phyloP scores from a whole-genome alignment of 2,329 filamentous ascomycete genomes.

The Madurella mycetomatis region DNA sequence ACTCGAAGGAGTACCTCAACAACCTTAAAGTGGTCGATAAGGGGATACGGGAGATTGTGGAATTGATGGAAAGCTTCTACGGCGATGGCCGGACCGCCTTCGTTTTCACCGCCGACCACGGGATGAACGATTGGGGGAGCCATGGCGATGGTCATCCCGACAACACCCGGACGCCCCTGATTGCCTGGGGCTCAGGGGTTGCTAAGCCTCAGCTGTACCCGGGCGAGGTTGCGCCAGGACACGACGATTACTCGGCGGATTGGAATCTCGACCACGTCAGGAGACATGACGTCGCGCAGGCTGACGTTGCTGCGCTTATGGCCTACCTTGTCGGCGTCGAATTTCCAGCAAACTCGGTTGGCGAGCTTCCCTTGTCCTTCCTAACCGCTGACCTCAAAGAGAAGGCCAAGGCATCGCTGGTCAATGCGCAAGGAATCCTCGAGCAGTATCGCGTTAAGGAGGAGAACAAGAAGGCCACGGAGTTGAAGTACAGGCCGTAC shows the following conservation, averaged over 20 bases:
- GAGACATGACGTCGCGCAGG: conserved; percentile 88
- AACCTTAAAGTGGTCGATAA: conserved; percentile 94
- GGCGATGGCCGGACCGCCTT: conserved; percentile 81
- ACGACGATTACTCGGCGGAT: conserved; percentile 86
- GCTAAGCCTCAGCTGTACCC: conserved; percentile 62
- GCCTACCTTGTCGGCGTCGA: conserved; percentile 82
- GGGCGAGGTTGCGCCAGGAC: conserved; percentile 63
- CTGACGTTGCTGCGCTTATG: conserved; percentile 94
- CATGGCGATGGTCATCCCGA: conserved; percentile 97
- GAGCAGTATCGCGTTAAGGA: conserved; percentile 98
- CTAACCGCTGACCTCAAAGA: conserved; percentile 66
- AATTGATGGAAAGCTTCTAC: conserved; percentile 82
- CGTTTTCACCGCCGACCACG: conserved; percentile 95
- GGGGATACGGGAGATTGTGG: conserved; percentile 78
- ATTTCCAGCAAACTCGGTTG: conserved; percentile 94
- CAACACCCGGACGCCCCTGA: conserved; percentile 89
- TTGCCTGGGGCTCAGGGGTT: conserved; percentile 90
- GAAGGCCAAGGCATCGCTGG: conserved; percentile 79
- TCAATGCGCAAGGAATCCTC: conserved; percentile 80
- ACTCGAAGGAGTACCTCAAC: conserved; percentile 89
- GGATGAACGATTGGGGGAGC: conserved; percentile 99
- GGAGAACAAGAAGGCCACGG: conserved; percentile 68
- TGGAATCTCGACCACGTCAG: conserved; percentile 79
- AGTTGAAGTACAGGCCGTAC: conserved; percentile 76
- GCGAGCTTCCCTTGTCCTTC: conserved; percentile 81